Percentiles rank a stretch among this genome's conserved stretches.
Conservation (phyloP, 192 early-diverging fungal species). For the Podila epicladia region DNA sequence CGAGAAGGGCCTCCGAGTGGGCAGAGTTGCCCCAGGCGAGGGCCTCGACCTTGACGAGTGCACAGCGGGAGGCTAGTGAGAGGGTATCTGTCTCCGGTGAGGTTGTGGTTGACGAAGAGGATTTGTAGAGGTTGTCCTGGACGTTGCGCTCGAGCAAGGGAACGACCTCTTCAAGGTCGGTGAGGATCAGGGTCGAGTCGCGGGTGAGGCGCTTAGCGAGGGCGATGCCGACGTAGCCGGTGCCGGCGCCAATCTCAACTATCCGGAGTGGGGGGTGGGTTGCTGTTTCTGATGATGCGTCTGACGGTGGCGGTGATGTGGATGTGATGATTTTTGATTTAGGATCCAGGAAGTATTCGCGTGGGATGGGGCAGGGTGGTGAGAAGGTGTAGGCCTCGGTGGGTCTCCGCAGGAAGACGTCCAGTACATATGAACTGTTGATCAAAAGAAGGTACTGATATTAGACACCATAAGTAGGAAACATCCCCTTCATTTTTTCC, state of each 20-base stretch:
- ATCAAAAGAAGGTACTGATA: background rate
- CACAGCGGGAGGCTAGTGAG: constrained; percentile 9
- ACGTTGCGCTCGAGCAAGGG: constrained; percentile 58
- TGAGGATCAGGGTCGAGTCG: constrained; percentile 51
- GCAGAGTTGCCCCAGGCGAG: constrained; percentile 57
- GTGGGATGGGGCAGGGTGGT: constrained; percentile 54
- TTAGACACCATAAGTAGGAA: background rate
- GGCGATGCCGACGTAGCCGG: constrained; percentile 59
- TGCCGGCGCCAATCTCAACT: constrained; percentile 64
- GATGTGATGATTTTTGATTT: background rate
- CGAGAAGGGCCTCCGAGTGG: constrained; percentile 30
- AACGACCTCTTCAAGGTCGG: constrained; percentile 58
- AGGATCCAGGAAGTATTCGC: constrained; percentile 36
- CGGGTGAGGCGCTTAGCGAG: constrained; percentile 45
- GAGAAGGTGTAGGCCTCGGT: constrained; percentile 21
- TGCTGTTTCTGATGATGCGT: background rate
- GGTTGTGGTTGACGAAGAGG: background rate
- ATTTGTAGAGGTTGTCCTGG: background rate
- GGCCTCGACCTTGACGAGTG: constrained; percentile 33
- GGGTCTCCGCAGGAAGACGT: constrained; percentile 48
- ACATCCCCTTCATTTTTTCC: background rate
- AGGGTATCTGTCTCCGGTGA: background rate
- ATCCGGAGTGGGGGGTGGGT: constrained; percentile 26
- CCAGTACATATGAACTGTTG: constrained; percentile 56
- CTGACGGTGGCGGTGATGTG: background rate